Evolutionary conservation across 73 alveolate species (phyloP), one percentile per base, ranked within the genome.

Genomic region (Paramecium pentaurelia): DNA sequence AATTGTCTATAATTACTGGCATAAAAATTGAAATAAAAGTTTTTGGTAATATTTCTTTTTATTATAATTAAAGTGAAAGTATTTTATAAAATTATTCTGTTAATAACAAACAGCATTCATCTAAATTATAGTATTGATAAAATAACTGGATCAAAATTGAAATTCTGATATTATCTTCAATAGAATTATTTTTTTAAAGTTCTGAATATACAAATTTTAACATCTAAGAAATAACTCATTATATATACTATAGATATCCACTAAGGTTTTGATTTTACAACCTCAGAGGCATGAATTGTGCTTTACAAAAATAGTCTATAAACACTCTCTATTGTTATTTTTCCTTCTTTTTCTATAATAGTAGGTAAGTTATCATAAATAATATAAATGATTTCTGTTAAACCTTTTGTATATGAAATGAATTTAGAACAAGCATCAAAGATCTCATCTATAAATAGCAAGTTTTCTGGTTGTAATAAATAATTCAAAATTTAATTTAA

Each of bases 201-300:
- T 37, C 60, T 37, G 27, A 12, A 73, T 73, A 40, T 12, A 73
- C 8, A 37, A 37, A 73, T 37, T 73, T 64, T 28, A 64, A n/a
- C 84, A 64, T 64, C 84, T 64, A 64, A 64, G 9, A 12, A 64
- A 14, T 64, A 11, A 7, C 0, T 25, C 2, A 73, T 4, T 32
- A 40, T 37, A 54, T 4, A 4, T 54, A 73, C 60, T 2, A 40
- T 38, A 6, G 58, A 73, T 36, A 73, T 37, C 60, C 58, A 73
- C n/a, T 73, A 32, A 14, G 87, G 87, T 37, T 73, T 73, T n/a
- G 87, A 73, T 73, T 73, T 73, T 0, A 73, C 58, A 16, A 73
- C 34, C 16, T 73, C 87, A 30, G 60, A 34, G 9, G 60, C 87
- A 73, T 73, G 36, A 37, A 73, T 37, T 40, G 60, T 73, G 27